Base-by-base conservation (phyloP, 345 rosid species). In the Nasturtium officinale region DNA sequence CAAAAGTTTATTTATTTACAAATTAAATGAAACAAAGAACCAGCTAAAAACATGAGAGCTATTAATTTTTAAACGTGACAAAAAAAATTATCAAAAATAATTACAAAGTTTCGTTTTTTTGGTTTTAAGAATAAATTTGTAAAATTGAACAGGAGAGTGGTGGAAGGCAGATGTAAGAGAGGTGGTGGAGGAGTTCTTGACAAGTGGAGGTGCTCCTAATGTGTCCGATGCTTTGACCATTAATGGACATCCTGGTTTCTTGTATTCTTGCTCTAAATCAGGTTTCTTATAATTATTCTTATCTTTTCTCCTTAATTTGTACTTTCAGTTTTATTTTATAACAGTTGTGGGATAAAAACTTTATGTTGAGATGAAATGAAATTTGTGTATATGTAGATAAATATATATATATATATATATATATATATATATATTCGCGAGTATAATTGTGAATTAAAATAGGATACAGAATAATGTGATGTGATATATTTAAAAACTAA, bases 181-280 rank as follows among this genome's bases (percentile, higher is more conserved):
- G 5, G 56, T 82, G 3, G 61, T 40, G 33, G 45, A 76, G 4
- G 16, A 11, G 25, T 18, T 67, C 55, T 12, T 0, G 2, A 38
- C 6, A 26, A 20, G 76, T 0, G 86, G 88, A 38, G 82, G 77
- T 6, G 51, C 73, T 18, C 79, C 82, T 0, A 76, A 80, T 28
- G 28, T 45, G 16, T 84, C 84, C 0, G 83, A 87, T 81, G 92
- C 86, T 9, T 75, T 78, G 53, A 86, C 83, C 1, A 82, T 83
- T 23, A 86, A 84, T 65, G 84, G 90, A 52, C 81, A 75, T 55
- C 85, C 90, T 7, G 90, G 87, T 48, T 69, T 79, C 54, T 74
- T 67, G 10, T 77, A 73, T 69, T 73, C 81, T 9, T 77, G 84
- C 79, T 79, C 83, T 23, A 32, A 61, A 54, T 48, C 72, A 72